Conservation (phyloP, 2,329 filamentous ascomycete species). For the Aspergillus sp. region DNA sequence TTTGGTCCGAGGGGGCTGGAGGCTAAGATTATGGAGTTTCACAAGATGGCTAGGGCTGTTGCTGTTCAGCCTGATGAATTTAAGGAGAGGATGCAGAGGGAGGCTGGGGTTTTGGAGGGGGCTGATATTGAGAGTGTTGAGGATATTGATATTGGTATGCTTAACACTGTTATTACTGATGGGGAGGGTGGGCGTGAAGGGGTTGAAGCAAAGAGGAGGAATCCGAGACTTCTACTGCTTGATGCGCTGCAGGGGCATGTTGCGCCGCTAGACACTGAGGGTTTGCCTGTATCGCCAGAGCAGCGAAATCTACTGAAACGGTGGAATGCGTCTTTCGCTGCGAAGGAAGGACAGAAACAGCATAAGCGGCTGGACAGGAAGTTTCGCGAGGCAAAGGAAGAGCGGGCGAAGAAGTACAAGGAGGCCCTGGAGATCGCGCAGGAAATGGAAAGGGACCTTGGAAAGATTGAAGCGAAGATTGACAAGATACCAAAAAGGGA, state of each 20-base stretch:
- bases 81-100: background rate
- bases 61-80: background rate
- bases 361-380: background rate
- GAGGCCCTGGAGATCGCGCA: background rate
- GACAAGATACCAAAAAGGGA: background rate
- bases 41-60: background rate
- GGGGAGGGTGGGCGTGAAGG: no score
- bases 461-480: background rate
- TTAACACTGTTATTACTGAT: no score
- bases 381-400: background rate
- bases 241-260: background rate
- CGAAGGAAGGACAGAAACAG: background rate
- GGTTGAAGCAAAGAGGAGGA: background rate
- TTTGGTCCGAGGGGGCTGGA: background rate
- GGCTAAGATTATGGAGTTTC: background rate
- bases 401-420: background rate
- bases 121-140: no score
- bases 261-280: background rate
- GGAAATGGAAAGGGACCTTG: background rate
- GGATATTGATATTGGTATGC: fast-evolving
- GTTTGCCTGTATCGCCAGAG: background rate
- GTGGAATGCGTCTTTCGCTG: background rate
- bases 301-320: background rate
- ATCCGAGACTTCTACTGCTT: background rate
- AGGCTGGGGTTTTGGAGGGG: background rate